Conservation (phyloP, 2,329 filamentous ascomycete species). For the Talaromyces sp. region DNA sequence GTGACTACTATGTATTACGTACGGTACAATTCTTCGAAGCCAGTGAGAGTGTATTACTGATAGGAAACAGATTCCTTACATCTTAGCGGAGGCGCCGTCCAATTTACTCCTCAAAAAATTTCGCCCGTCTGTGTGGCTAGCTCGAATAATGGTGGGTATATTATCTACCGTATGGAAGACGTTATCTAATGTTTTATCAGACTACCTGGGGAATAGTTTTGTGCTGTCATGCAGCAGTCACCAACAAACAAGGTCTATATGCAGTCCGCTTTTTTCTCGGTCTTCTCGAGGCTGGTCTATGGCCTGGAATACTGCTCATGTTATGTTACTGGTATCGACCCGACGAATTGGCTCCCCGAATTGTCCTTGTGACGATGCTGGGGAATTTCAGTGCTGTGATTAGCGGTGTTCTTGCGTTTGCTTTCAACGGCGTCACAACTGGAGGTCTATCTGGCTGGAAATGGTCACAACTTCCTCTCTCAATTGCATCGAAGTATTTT, state of each 20-base stretch:
- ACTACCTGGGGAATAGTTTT: slow-evolving; percentile 23
- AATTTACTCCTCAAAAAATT: slow-evolving; percentile 31
- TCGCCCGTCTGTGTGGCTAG: slow-evolving; percentile 17
- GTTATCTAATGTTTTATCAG: neutral
- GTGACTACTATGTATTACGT: slow-evolving; percentile 38
- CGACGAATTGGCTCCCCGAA: neutral
- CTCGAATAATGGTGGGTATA: neutral
- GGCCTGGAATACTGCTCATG: neutral
- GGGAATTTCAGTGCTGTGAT: slow-evolving; percentile 1
- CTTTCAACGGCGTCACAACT: neutral
- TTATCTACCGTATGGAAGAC: neutral
- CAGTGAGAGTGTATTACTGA: neutral
- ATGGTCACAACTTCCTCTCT: neutral
- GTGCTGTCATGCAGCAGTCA: slow-evolving; percentile 39
- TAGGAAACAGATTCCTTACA: slow-evolving; percentile 23
- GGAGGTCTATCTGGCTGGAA: neutral
- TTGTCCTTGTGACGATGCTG: neutral
- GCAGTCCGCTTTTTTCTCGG: slow-evolving; percentile 43
- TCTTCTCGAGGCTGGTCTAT: slow-evolving; percentile 23
- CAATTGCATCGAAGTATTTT: neutral
- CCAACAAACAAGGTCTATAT: slow-evolving; percentile 38
- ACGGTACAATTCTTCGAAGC: slow-evolving; percentile 8
- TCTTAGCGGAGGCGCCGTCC: slow-evolving; percentile 24
- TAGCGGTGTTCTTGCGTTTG: neutral
- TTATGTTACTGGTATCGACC: neutral